These are phyloP conservation scores for Paecilomyces dactylethromorphus DNA, from an alignment of 2,329 filamentous ascomycete species.

Conservation along the genomic window DNA sequence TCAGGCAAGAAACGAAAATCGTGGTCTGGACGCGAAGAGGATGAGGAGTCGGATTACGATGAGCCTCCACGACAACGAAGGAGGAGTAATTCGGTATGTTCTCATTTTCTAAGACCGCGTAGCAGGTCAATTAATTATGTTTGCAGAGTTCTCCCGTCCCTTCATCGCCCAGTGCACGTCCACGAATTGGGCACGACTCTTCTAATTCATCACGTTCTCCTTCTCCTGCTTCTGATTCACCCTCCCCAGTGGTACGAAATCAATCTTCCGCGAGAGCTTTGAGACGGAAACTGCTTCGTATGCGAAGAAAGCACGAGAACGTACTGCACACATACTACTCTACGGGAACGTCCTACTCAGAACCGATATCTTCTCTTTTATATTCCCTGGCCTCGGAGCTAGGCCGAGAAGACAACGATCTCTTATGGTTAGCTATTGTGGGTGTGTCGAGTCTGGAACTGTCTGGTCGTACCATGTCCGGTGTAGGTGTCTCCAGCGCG, in stretches of 20 bases:
- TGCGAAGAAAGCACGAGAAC: slow-evolving; percentile 70
- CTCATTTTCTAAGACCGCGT: slow-evolving; percentile 1
- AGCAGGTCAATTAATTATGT: slow-evolving; percentile 7
- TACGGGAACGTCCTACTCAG: slow-evolving; percentile 82
- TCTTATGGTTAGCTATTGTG: slow-evolving; percentile 91
- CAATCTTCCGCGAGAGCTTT: slow-evolving; percentile 65
- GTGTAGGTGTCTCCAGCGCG: slow-evolving; percentile 58
- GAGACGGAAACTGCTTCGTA: slow-evolving; percentile 63
- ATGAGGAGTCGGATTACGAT: slow-evolving; percentile 62
- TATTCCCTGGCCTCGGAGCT: slow-evolving; percentile 93
- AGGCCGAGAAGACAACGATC: slow-evolving; percentile 91
- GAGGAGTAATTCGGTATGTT: slow-evolving; percentile 74
- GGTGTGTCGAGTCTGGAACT: slow-evolving; percentile 91
- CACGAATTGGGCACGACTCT: slow-evolving; percentile 31
- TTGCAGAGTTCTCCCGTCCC: slow-evolving; percentile 33
- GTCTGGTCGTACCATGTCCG: slow-evolving; percentile 78
- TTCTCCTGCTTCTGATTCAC: slow-evolving; percentile 35
- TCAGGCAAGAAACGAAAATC: slow-evolving; percentile 67
- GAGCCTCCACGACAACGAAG: slow-evolving; percentile 71
- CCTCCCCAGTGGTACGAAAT: slow-evolving; percentile 40
- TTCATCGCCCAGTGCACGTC: slow-evolving; percentile 36
- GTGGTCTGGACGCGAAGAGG: slow-evolving; percentile 64
- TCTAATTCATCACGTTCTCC: slow-evolving; percentile 42
- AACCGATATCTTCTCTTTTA: slow-evolving; percentile 88
- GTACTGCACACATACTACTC: slow-evolving; percentile 78